phyloP scores from a whole-genome alignment of 2,329 filamentous ascomycete species.

The Phialocephala sp. region DNA sequence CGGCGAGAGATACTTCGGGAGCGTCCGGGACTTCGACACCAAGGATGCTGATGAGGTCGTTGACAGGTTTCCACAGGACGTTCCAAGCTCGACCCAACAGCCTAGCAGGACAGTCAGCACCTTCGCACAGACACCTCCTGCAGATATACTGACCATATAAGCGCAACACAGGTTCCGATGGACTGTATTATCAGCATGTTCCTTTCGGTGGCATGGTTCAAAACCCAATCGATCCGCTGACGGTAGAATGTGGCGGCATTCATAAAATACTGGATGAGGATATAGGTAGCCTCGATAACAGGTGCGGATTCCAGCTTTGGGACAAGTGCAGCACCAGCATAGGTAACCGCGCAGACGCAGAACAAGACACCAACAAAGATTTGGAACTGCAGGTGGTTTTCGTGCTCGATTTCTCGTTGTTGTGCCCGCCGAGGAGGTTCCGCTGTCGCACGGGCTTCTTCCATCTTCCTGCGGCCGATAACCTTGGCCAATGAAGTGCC shows the following conservation, averaged over 20 bases:
- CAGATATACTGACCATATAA: constrained; percentile 38
- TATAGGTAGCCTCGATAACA: neutral
- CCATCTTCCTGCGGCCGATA: too few relatives aligned
- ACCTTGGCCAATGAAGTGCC: too few relatives aligned
- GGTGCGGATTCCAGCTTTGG: neutral
- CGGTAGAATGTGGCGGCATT: constrained; percentile 42
- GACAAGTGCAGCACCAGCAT: neutral
- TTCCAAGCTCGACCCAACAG: constrained; percentile 85
- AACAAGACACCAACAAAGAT: neutral
- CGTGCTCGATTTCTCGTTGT: neutral
- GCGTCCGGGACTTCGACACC: constrained; percentile 92
- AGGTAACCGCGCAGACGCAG: neutral
- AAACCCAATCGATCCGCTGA: constrained; percentile 41
- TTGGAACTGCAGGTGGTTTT: neutral
- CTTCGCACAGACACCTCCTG: neutral
- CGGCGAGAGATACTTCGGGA: constrained; percentile 88
- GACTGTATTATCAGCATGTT: constrained; percentile 44
- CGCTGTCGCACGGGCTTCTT: neutral
- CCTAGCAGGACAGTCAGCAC: constrained; percentile 54
- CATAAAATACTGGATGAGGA: constrained; percentile 31
- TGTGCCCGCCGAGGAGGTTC: neutral
- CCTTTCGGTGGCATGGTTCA: constrained; percentile 42
- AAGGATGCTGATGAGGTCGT: constrained; percentile 87
- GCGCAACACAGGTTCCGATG: constrained; percentile 41
- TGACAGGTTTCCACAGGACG: constrained; percentile 88